Conservation (phyloP, 2,329 filamentous ascomycete species). For the Fusarium verrucosum region DNA sequence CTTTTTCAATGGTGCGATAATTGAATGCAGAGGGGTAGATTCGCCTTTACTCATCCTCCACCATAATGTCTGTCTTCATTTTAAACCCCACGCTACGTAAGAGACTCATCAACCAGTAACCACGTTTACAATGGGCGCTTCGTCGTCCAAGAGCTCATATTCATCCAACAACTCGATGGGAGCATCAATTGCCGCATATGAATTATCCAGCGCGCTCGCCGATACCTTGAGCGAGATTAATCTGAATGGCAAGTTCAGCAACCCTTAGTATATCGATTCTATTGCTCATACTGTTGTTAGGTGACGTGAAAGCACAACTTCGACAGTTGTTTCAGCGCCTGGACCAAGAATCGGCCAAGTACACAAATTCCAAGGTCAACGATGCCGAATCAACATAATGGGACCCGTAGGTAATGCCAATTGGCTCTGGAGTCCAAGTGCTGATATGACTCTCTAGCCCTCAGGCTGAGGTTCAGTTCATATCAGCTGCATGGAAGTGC, state of each 20-base stretch:
- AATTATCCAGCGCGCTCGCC: conserved; percentile 17
- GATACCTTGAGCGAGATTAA: conserved; percentile 21
- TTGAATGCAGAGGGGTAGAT: not conserved
- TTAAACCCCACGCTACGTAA: not conserved
- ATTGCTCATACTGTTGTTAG: not conserved
- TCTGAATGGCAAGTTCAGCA: conserved; percentile 2
- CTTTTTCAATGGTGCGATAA: not conserved
- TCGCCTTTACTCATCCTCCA: not conserved
- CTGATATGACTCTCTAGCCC: conserved; percentile 10
- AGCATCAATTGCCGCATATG: conserved; percentile 19
- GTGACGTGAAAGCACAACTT: conserved; percentile 20
- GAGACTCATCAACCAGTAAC: not conserved
- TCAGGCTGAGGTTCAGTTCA: conserved; percentile 23
- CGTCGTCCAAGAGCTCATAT: conserved; percentile 20
- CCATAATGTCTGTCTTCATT: not conserved
- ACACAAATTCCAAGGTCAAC: conserved; percentile 31
- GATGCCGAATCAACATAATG: conserved; percentile 26
- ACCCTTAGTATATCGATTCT: not conserved
- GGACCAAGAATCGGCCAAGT: conserved; percentile 37
- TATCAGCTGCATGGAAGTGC: conserved; percentile 36
- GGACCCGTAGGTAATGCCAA: conserved; percentile 17
- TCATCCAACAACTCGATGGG: conserved; percentile 19
- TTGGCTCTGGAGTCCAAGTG: no score
- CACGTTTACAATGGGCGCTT: conserved; percentile 14
- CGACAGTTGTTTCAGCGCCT: conserved; percentile 30